Percentiles rank a stretch among this genome's conserved stretches.
These are phyloP conservation scores for Hypericum androsaemum DNA, from an alignment of 345 rosid species.

Conservation along the genomic window DNA sequence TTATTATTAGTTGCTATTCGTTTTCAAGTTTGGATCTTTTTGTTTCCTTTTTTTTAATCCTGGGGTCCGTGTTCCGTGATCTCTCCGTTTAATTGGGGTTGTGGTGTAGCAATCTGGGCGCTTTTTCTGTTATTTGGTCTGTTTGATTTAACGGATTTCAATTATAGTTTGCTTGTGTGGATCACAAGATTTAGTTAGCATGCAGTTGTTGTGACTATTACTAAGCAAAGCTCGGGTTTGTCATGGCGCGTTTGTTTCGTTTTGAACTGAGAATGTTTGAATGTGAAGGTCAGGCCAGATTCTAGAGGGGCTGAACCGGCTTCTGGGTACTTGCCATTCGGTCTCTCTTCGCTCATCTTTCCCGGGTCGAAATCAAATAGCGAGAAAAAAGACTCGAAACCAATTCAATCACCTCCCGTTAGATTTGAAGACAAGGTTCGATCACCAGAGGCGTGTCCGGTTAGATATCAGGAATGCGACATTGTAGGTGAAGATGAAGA, in stretches of 20 bases:
- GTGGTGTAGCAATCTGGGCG: no score
- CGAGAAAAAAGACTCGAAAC: slow-evolving; percentile 25
- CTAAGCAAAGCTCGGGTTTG: no score
- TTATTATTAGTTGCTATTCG: background rate
- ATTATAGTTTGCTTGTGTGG: no score
- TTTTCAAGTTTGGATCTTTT: background rate
- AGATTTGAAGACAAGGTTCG: slow-evolving; percentile 31
- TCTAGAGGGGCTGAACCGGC: slow-evolving; percentile 34
- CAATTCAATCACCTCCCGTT: slow-evolving; percentile 36
- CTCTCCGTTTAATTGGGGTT: background rate
- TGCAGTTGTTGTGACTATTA: no score
- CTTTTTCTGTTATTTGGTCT: no score
- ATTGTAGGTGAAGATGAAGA: slow-evolving; percentile 9
- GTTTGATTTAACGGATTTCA: no score
- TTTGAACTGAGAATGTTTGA: slow-evolving; percentile 21
- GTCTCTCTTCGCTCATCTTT: slow-evolving; percentile 22
- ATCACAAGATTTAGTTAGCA: no score
- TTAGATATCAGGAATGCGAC: slow-evolving; percentile 21
- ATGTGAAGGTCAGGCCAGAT: slow-evolving; percentile 51
- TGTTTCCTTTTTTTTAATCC: background rate
- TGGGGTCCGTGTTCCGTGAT: slow-evolving; percentile 2
- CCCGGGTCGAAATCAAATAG: slow-evolving; percentile 33
- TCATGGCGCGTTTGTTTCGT: background rate
- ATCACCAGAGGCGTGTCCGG: slow-evolving; percentile 16
- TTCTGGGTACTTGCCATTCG: slow-evolving; percentile 42